A percentile compares a stretch with the other conserved stretches of the same genome.
phyloP scores from a whole-genome alignment of 176 grass and related monocot species.

The Tillandsia fasciculata region DNA sequence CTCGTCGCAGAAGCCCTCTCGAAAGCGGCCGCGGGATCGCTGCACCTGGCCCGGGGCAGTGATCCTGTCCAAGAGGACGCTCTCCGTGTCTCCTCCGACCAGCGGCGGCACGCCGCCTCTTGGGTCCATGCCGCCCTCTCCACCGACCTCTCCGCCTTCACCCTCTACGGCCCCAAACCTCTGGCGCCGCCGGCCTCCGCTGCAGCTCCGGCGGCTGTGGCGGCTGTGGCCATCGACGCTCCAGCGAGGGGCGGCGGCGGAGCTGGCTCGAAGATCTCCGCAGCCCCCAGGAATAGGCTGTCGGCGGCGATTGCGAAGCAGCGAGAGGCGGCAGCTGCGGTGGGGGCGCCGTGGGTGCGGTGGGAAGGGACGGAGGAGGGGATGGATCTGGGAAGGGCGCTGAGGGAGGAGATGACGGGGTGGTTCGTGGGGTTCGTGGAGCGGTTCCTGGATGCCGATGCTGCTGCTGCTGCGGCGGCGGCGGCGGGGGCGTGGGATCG shows the following conservation, averaged over 20 bases:
- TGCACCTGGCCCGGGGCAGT: background rate
- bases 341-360: constrained; percentile 46
- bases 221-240: constrained; percentile 35
- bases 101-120: constrained; percentile 39
- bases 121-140: constrained; percentile 78
- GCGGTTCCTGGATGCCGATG: constrained; percentile 78
- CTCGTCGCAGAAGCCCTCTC: constrained; percentile 41
- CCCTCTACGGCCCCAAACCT: constrained; percentile 49
- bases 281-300: constrained; percentile 3
- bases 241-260: constrained; percentile 1
- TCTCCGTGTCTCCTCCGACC: constrained; percentile 35
- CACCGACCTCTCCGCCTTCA: constrained; percentile 68
- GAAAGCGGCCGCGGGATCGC: constrained; percentile 12
- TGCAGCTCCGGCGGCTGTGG: constrained; percentile 25
- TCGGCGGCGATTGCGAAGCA: background rate
- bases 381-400: constrained; percentile 47
- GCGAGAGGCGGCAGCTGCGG: background rate
- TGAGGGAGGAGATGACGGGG: constrained; percentile 47
- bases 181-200: background rate
- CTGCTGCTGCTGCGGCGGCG: constrained; percentile 30
- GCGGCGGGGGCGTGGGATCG: constrained; percentile 46
- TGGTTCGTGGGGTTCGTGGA: constrained; percentile 97
- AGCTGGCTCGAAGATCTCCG: no score
- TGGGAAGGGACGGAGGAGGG: constrained; percentile 54
- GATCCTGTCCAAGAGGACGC: constrained; percentile 29